Base-by-base conservation (phyloP, 345 rosid genomes). In the Eucalyptus curtisii region DNA sequence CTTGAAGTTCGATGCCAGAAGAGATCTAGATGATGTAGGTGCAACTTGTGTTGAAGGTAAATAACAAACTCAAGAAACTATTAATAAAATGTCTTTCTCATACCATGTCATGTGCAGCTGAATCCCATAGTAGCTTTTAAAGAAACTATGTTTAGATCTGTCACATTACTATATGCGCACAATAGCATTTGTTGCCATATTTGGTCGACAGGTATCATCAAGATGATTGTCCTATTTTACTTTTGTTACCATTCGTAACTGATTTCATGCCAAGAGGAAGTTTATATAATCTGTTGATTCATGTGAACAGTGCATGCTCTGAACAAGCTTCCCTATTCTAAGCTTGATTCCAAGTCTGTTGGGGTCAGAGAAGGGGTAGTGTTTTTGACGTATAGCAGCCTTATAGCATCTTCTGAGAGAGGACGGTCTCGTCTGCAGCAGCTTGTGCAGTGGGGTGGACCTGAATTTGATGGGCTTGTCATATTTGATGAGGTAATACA, bases 351-450 rank as follows among this genome's bases (percentile, higher is more conserved):
- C 57, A 98, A 94, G 93, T 93, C 96, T 88, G 97, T 96, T 50
- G 99, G 99, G 89, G 90, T 98, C 92, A 95, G 82, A 91, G 97
- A 96, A 82, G 99, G 99, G 90, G 99, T 96, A 80, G 93, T 96
- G 64, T 98, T 98, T 93, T 91, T 95, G 95, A 98, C 99, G 87
- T 98, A 98, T 91, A 98, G 92, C 92, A 98, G 99, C 90, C 99
- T 98, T 71, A 98, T 98, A 94, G 99, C 99, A 86, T 98, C 99
- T 91, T 98, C 99, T 89, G 99, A 97, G 94, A 98, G 94, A 91
- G 99, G 99, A 52, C 97, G 98, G 85, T 96, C 99, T 92, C 99
- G 99, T 91, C 91, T 98, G 88, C 98, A 96, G 90, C 99, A 98
- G 92, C 99, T 98, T 92, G 99, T 96, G 88, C 98, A 98, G 92